phyloP scores from a whole-genome alignment of 306 rosid species.

The Malus sylvestris region DNA sequence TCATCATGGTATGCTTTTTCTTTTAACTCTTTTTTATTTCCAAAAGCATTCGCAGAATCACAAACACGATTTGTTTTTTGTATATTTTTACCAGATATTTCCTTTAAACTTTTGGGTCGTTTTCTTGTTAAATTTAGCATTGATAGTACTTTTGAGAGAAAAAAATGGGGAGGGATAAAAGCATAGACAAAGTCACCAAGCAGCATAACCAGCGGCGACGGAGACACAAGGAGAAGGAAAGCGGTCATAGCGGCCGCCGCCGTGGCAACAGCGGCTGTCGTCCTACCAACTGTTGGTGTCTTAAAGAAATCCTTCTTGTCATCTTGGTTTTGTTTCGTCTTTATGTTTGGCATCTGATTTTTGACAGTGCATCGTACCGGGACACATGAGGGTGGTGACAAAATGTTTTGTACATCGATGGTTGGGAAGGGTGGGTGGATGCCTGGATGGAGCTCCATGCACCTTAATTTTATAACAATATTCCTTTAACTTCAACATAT shows the following conservation, averaged over 20 bases:
- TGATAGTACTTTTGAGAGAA: neutral
- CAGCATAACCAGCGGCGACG: neutral
- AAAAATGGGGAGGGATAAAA: constrained; percentile 20
- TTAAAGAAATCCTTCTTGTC: neutral
- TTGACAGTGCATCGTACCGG: neutral
- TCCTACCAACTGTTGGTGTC: neutral
- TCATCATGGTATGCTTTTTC: neutral
- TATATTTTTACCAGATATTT: neutral
- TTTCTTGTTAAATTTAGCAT: neutral
- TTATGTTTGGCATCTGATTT: constrained; percentile 1
- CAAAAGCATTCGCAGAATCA: neutral
- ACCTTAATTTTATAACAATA: neutral
- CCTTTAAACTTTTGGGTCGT: neutral
- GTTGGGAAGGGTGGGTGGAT: neutral
- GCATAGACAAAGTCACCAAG: constrained; percentile 20
- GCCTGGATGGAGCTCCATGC: neutral
- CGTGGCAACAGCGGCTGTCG: neutral
- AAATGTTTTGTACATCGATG: neutral
- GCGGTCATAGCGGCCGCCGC: neutral
- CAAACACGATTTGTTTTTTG: neutral
- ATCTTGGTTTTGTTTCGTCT: constrained; percentile 10
- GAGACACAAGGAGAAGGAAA: neutral
- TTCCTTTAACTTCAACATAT: neutral
- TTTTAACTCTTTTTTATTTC: neutral
- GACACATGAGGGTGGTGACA: neutral